Evolutionary conservation across 2,329 filamentous ascomycete species (phyloP).

Genomic region (Botrytis sinoallii): DNA sequence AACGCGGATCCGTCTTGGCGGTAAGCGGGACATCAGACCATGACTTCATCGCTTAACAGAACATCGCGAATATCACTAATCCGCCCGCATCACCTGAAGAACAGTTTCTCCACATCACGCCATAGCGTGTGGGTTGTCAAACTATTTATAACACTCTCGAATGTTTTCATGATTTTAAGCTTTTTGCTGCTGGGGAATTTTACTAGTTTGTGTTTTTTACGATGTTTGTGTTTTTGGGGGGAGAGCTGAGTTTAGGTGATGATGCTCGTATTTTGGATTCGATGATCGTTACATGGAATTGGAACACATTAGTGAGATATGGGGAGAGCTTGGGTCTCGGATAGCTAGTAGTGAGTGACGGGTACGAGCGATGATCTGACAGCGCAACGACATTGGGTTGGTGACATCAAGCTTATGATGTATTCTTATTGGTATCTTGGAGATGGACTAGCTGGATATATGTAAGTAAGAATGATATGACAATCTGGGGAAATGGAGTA

Average conservation of each 20-base stretch:
- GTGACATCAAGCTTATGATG: background rate
- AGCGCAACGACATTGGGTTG: too few species aligned
- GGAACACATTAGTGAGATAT: background rate
- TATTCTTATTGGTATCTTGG: background rate
- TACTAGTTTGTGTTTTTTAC: background rate
- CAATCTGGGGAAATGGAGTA: background rate
- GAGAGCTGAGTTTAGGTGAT: background rate
- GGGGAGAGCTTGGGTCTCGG: background rate
- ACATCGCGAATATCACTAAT: background rate
- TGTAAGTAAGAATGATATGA: background rate
- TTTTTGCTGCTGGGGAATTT: background rate
- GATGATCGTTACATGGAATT: background rate
- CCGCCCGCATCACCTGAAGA: background rate
- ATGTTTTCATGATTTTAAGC: background rate
- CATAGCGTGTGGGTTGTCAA: background rate
- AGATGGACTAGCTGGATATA: background rate
- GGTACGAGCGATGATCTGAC: background rate
- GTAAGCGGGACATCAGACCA: constrained; percentile 13
- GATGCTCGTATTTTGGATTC: background rate
- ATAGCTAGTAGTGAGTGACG: background rate
- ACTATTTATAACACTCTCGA: background rate
- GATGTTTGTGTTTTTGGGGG: background rate
- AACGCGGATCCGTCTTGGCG: constrained; percentile 6
- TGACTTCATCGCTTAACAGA: background rate
- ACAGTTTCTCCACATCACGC: background rate